Evolutionary conservation across 768 basidiomycete species (phyloP), one percentile per base, ranked within the genome.

Genomic region (Xerocomellus dryophilus): DNA sequence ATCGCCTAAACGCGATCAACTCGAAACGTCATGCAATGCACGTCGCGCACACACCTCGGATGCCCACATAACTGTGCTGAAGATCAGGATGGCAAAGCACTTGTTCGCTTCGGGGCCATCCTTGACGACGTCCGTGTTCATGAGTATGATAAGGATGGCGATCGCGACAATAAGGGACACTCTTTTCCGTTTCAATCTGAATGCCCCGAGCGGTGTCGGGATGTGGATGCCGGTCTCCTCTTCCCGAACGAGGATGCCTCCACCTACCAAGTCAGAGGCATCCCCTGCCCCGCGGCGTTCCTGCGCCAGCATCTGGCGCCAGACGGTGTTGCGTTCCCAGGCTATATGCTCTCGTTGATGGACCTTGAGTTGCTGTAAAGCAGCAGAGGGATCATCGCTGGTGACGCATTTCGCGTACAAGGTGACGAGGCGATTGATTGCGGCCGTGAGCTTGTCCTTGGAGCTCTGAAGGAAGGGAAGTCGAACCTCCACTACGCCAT

Each of bases 311-410:
- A 97, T 95, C 70, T 92, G 88, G 23, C 93, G 80, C 97, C 97
- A 99, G 12, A 98, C 88, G 1, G 97, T 99, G 65, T 98, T 94
- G 31, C 97, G 83, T 65, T 98, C 96, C 85, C 95, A 96, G 4
- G 96, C 95, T 57, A 96, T 89, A 66, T 93, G 88, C 71, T 98
- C 94, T 18, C 93, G 84, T 52, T 95, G 86, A 67, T 95, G 85
- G 15, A 93, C 78, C 57, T 85, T 84, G 42, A 99, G 81, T 66
- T 96, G 90, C 59, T 90, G 85, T 40, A 83, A 79, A 0, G 95
- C 95, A 17, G 80, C 66, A 2, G 75, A 70, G 20, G 73, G 63
- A 69, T 98, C 89, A 9, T 85, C 88, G 2, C 76, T 78, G 0
- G 90, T 85, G 27, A 95, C 89, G 58, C 96, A 93, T 61, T 88